A percentile compares a stretch with the other conserved stretches of the same genome.
phyloP scores from a whole-genome alignment of 2,329 filamentous ascomycete genomes.

The Ploettnerulaceae sp. region DNA sequence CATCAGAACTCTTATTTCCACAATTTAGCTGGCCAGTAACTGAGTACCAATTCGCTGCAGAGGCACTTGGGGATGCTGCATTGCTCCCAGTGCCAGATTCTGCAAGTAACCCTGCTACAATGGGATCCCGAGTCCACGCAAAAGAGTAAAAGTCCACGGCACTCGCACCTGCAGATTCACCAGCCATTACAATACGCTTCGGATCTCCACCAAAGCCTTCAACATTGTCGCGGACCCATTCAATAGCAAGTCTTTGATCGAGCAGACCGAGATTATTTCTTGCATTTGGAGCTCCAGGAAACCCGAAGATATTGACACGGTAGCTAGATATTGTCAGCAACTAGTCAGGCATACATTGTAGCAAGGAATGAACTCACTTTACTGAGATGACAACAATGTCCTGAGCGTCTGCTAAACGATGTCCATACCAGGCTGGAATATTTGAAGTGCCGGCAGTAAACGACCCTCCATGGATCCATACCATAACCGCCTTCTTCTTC shows the following conservation, averaged over 20 bases:
- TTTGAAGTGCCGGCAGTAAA: conserved; percentile 36
- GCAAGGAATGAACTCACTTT: conserved; percentile 36
- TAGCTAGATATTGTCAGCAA: conserved; percentile 12
- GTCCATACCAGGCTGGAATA: conserved; percentile 38
- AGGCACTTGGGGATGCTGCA: background rate
- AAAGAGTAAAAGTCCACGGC: conserved; percentile 40
- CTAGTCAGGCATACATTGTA: background rate
- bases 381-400: conserved; percentile 42
- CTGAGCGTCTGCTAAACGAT: conserved; percentile 38
- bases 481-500: conserved; percentile 37
- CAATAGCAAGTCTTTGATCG: conserved; percentile 53
- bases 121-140: conserved; percentile 27
- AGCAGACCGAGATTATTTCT: conserved; percentile 43
- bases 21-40: background rate
- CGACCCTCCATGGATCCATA: conserved; percentile 42
- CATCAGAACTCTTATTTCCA: background rate
- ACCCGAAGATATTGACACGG: conserved; percentile 23
- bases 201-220: conserved; percentile 41
- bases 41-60: background rate
- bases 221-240: conserved; percentile 56
- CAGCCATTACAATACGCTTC: conserved; percentile 38
- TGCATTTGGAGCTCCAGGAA: conserved; percentile 14
- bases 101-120: conserved; percentile 18
- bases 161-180: conserved; percentile 39
- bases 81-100: conserved; percentile 3